These are phyloP conservation scores for Colletotrichum sidae DNA, from an alignment of 2,329 filamentous ascomycete species.

Conservation along the genomic window DNA sequence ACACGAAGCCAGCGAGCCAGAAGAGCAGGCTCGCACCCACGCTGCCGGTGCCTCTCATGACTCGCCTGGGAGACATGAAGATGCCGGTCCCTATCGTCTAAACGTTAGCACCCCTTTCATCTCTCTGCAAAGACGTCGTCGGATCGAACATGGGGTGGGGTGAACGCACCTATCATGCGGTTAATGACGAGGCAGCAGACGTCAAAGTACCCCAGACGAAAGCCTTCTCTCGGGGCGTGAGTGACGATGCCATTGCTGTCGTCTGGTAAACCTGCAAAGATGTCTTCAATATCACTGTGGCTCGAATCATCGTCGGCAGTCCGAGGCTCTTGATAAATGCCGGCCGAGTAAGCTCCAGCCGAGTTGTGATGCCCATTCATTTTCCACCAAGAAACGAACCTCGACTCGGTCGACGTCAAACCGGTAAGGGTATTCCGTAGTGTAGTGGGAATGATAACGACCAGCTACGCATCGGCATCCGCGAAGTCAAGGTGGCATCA, in stretches of 20 bases:
- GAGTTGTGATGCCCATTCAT: no score
- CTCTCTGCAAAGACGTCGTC: neutral
- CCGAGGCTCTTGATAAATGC: constrained; percentile 31
- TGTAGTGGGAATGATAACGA: no score
- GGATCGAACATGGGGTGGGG: no score
- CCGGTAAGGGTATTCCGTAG: no score
- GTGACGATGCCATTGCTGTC: constrained; percentile 44
- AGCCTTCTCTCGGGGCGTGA: constrained; percentile 48
- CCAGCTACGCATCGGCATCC: no score
- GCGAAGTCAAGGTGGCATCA: neutral
- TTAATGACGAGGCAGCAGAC: constrained; percentile 51
- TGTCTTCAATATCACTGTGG: constrained; percentile 40
- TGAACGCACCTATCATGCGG: constrained; percentile 50
- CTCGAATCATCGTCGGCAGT: constrained; percentile 20
- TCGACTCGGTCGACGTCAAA: no score
- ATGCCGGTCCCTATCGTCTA: constrained; percentile 48
- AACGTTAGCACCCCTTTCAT: neutral
- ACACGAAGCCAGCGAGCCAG: constrained; percentile 53
- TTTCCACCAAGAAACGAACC: no score
- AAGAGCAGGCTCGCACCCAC: constrained; percentile 51
- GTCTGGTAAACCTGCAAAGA: constrained; percentile 23
- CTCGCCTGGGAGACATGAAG: constrained; percentile 48
- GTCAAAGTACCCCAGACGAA: constrained; percentile 50
- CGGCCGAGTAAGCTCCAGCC: constrained; percentile 17
- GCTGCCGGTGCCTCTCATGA: constrained; percentile 48